Conservation (phyloP, 2,329 filamentous ascomycete genomes). For the Sarocladium brachiariae region DNA sequence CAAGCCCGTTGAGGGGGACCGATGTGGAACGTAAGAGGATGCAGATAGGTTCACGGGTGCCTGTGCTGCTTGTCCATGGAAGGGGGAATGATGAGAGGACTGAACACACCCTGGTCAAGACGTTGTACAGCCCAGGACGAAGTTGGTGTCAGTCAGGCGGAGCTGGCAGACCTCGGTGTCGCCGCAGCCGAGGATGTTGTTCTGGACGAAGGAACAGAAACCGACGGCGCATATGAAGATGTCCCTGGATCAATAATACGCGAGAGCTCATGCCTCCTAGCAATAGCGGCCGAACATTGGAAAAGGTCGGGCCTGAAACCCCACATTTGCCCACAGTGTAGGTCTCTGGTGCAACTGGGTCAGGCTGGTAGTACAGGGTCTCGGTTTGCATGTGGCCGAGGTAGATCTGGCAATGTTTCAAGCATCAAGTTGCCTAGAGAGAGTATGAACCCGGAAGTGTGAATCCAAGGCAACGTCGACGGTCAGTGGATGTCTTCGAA, state of each 20-base stretch:
- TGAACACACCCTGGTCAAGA: constrained; percentile 15
- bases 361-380: constrained; percentile 17
- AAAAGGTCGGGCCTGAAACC: constrained; percentile 11
- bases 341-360: constrained; percentile 12
- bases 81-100: constrained; percentile 7
- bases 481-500: neutral
- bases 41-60: neutral
- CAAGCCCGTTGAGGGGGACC: neutral
- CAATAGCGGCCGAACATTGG: constrained; percentile 18
- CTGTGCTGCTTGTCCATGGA: neutral
- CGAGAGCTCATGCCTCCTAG: constrained; percentile 36
- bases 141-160: constrained; percentile 13
- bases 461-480: constrained; percentile 9
- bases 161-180: constrained; percentile 18
- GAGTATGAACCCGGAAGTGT: constrained; percentile 55
- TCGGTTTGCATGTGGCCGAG: constrained; percentile 41
- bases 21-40: neutral
- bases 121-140: constrained; percentile 18
- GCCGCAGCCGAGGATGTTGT: constrained; percentile 20
- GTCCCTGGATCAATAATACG: constrained; percentile 16
- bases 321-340: constrained; percentile 22
- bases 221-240: constrained; percentile 21
- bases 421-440: constrained; percentile 18
- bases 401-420: constrained; percentile 37
- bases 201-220: constrained; percentile 22